Base-by-base conservation (phyloP, 768 basidiomycete genomes). In the Amanita rimosa region DNA sequence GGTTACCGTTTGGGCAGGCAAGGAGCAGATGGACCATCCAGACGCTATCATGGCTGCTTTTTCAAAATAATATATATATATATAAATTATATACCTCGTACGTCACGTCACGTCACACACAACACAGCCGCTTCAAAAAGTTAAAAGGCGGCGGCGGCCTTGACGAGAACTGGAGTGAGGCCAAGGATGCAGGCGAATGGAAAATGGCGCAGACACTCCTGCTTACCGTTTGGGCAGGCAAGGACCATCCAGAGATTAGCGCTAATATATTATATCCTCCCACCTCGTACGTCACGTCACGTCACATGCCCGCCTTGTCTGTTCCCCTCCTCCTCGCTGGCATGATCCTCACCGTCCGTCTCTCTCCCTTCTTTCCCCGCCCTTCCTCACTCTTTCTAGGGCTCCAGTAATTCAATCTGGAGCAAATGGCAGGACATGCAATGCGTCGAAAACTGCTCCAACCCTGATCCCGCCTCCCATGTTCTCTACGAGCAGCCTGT, bases 381-480 rank as follows among this genome's bases (percentile, higher is more conserved):
- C 11, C 31, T 26, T 24, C 38, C 43, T 56, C 19, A 39, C 29
- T 51, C 26, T 51, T 45, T 37, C 8, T 59, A 86, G 84, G 85
- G 86, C 48, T 79, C 85, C 52, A 81, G 77, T 59, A 91, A 88
- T 61, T 86, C 84, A 2, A 67, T 90, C 17, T 88, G 83, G 81
- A 75, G 72, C 64, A 90, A 90, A 64, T 91, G 78, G 76, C 88
- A 89, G 83, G 95, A 98, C 63, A 95, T 96, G 89, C 91, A 96
- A 81, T 98, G 95, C 60, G 94, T 97, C 38, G 91, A 91, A 73
- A 87, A 94, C 64, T 98, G 95, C 63, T 62, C 63, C 41, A 74
- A 82, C 54, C 75, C 76, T 33, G 69, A 88, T 63, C 75, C 81
- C 2, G 53, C 58, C 3, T 68, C 70, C 31, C 79, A 76, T 48